Evolutionary conservation across 106 monocot genomes (phyloP).

Genomic region (Platanthera zijinensis): DNA sequence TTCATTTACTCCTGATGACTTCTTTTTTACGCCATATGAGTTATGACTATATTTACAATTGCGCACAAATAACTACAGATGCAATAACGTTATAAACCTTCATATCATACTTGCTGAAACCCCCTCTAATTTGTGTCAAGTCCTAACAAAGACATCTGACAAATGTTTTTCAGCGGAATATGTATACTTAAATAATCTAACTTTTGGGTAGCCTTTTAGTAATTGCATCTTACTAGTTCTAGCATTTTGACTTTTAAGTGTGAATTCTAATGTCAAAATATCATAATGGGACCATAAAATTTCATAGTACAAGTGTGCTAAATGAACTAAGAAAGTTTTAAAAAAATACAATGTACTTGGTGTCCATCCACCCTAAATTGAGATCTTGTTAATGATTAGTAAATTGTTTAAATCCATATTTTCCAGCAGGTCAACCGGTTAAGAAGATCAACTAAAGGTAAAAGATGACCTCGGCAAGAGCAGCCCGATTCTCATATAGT

Average conservation of each 20-base stretch:
- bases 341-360: background rate
- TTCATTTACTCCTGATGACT: no score
- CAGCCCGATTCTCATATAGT: slow-evolving; percentile 79
- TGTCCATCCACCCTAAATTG: background rate
- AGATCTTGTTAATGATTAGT: background rate
- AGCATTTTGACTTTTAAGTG: background rate
- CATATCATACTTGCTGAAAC: background rate
- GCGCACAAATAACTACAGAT: background rate
- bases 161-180: background rate
- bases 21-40: background rate
- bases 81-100: background rate
- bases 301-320: background rate
- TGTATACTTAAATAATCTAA: background rate
- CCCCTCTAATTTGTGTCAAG: background rate
- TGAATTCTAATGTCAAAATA: background rate
- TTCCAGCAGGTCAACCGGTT: background rate
- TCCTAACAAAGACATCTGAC: background rate
- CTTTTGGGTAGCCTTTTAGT: background rate
- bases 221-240: background rate
- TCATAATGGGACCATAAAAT: background rate
- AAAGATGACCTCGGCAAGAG: slow-evolving; percentile 68
- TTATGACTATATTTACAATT: background rate
- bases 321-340: background rate
- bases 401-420: background rate
- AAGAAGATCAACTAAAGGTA: background rate